phyloP scores from a whole-genome alignment of 441 rosid species.

The Euphorbia neoarborescens region DNA sequence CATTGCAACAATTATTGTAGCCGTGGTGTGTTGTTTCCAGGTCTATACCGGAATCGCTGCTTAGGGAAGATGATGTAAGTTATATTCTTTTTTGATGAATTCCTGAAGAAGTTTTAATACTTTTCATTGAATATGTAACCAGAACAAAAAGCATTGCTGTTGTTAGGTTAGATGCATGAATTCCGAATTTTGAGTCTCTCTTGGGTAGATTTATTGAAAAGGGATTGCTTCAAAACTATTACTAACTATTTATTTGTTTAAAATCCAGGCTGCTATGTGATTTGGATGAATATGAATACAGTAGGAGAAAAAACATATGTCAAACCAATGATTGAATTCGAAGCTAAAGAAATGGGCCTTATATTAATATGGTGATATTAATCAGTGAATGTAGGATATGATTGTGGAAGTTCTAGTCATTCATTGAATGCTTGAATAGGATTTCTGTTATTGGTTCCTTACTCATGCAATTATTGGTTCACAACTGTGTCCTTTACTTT shows the following conservation, averaged over 20 bases:
- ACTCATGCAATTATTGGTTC: background rate
- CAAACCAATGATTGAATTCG: background rate
- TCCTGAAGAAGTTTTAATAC: background rate
- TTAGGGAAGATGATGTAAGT: slow-evolving; percentile 76
- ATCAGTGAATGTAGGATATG: background rate
- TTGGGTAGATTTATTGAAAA: no score
- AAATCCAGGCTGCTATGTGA: background rate
- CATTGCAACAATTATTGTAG: slow-evolving; percentile 1
- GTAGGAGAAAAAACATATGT: background rate
- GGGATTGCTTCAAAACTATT: no score
- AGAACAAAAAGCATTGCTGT: background rate
- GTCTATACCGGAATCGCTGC: slow-evolving; percentile 53
- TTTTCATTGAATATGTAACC: background rate
- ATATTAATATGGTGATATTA: background rate
- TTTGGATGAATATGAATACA: background rate
- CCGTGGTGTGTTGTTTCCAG: slow-evolving; percentile 25
- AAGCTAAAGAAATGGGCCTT: background rate
- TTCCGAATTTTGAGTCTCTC: background rate
- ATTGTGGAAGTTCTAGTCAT: background rate
- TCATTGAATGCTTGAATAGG: background rate
- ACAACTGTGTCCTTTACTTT: background rate
- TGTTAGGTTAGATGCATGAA: background rate
- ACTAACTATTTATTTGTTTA: no score
- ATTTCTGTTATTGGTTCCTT: background rate
- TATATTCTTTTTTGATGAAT: slow-evolving; percentile 6